Evolutionary conservation across 129 eudicot species (phyloP), one percentile per base, ranked within the genome.

Genomic region (Flaveria bidentis): DNA sequence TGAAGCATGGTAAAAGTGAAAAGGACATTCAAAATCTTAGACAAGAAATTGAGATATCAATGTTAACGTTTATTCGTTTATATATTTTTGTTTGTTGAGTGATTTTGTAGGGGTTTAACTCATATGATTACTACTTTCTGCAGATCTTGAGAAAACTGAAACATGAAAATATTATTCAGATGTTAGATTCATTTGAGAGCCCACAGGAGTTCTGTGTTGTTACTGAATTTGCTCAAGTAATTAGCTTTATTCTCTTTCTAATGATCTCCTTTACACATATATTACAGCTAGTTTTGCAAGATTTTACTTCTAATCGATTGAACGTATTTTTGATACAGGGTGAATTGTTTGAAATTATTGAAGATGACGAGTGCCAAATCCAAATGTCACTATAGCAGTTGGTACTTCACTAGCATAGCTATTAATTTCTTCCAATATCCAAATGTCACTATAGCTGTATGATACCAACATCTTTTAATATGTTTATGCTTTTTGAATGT

Each of bases 131-230:
- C 28, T 41, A 55, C 46, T 20, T 58, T 57, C 9, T 85, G 80
- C 86, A 93, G 98, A 94, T 94, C 17, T 76, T 94, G 58, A 91
- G 98, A 75, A 94, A 94, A 82, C 82, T 94, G 88, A 91, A 94
- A 80, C 98, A 94, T 83, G 93, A 85, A 67, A 94, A 94, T 72
- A 91, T 94, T n/a, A 94, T 94, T 57, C 93, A 86, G 76, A 94
- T 94, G 98, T 87, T 94, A 0, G 98, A 91, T 76, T 88, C 98
- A 0, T 94, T 94, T 78, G 98, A 91, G 73, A 93, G 85, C 81
- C 93, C 96, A 12, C 98, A 91, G 71, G 96, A 93, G 87, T 88
- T 93, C 52, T 93, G 98, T 78, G 97, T 94, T 64, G 97, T 94
- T 52, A 94, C 97, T 12, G 98, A 94, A 75, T 91, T 91, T 71